A percentile compares a stretch with the other conserved stretches of the same genome.
These are phyloP conservation scores for Jaapia argillacea DNA, from an alignment of 768 basidiomycete species.

Conservation along the genomic window DNA sequence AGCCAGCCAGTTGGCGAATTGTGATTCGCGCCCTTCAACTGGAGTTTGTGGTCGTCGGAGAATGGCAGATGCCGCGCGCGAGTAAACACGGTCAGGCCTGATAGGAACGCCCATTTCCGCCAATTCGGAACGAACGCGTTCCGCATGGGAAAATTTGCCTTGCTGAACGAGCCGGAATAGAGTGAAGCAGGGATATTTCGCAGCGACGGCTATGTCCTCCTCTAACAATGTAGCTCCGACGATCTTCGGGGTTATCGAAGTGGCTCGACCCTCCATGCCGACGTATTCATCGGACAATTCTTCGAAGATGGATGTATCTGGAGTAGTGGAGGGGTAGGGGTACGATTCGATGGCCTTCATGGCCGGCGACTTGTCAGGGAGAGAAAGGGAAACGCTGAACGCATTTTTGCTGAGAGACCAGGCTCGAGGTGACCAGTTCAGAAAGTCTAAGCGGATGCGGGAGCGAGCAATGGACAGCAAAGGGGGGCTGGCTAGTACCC, in stretches of 20 bases:
- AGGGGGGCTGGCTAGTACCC: too few relatives aligned
- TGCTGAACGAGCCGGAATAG: slow-evolving; percentile 20
- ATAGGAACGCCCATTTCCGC: slow-evolving; percentile 26
- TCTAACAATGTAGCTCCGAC: slow-evolving; percentile 8
- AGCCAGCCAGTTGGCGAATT: slow-evolving; percentile 32
- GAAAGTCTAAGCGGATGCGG: too few relatives aligned
- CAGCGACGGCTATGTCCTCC: too few relatives aligned
- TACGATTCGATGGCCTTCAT: slow-evolving; percentile 24
- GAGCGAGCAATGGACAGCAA: too few relatives aligned
- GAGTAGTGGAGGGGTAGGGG: slow-evolving; percentile 22
- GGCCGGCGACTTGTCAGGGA: slow-evolving; percentile 20
- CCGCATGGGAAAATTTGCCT: slow-evolving; percentile 22
- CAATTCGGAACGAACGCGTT: slow-evolving; percentile 29
- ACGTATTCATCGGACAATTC: slow-evolving; percentile 22
- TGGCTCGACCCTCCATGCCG: background rate
- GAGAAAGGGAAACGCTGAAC: too few relatives aligned
- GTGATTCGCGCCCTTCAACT: slow-evolving; percentile 9
- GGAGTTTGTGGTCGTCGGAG: slow-evolving; percentile 13
- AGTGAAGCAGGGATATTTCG: too few relatives aligned
- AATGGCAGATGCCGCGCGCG: slow-evolving; percentile 23
- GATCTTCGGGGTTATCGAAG: slow-evolving; percentile 7
- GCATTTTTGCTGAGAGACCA: too few relatives aligned
- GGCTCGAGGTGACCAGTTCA: too few relatives aligned
- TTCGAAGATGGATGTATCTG: slow-evolving; percentile 28
- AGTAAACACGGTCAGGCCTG: slow-evolving; percentile 24